Evolutionary conservation across 2,329 filamentous ascomycete genomes (phyloP).

Genomic region (Colletotrichum lindemuthianum): DNA sequence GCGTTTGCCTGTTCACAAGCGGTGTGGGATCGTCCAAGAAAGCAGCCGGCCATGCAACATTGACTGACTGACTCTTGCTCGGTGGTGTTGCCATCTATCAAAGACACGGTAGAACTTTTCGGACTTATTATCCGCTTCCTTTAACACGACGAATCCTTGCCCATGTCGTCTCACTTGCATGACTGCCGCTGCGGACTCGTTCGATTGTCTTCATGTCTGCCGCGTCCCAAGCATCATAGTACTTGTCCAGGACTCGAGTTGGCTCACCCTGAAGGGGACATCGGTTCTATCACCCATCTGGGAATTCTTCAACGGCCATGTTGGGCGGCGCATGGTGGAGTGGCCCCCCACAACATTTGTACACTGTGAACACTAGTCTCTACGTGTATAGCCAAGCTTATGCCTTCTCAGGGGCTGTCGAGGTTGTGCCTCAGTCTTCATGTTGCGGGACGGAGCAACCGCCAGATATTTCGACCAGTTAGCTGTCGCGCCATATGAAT

Average conservation of each 20-base stretch:
- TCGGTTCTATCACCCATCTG: too few relatives aligned
- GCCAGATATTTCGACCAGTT: constrained; percentile 4
- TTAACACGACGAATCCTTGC: too few relatives aligned
- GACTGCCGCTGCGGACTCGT: too few relatives aligned
- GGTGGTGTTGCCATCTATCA: background rate
- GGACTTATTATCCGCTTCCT: too few relatives aligned
- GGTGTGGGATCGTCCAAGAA: constrained; percentile 2
- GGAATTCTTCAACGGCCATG: too few relatives aligned
- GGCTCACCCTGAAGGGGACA: too few relatives aligned
- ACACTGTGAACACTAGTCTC: constrained; percentile 6
- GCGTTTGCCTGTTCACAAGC: background rate
- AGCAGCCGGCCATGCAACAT: background rate
- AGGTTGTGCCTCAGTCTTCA: constrained; percentile 6
- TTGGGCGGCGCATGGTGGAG: background rate
- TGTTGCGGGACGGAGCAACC: background rate
- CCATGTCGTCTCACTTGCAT: too few relatives aligned
- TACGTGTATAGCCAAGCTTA: background rate
- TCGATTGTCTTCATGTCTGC: too few relatives aligned
- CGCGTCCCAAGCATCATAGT: too few relatives aligned
- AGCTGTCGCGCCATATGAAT: constrained; percentile 19
- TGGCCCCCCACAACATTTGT: constrained; percentile 4
- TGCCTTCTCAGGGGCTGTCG: constrained; percentile 13
- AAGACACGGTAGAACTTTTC: too few relatives aligned
- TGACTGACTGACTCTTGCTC: background rate
- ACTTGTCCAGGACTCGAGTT: too few relatives aligned